Evolutionary conservation across 2,329 filamentous ascomycete species (phyloP).

Genomic region (Fusarium chuoi): DNA sequence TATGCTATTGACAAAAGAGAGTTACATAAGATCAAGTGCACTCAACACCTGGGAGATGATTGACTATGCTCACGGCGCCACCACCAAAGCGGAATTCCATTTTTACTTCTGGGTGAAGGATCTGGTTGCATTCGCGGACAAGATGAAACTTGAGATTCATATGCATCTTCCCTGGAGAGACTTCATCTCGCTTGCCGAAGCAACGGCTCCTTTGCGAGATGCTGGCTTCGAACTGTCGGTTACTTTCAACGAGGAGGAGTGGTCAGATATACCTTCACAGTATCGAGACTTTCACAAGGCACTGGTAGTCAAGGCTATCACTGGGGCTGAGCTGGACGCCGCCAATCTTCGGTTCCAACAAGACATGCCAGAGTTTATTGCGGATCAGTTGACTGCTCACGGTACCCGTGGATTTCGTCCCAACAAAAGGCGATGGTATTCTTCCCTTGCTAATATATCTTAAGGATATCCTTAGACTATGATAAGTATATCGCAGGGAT

Average conservation of each 20-base stretch:
- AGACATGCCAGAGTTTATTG: not conserved
- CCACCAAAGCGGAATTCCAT: not conserved
- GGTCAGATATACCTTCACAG: not conserved
- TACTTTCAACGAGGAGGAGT: not conserved
- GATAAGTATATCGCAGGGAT: not conserved
- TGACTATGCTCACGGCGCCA: not conserved
- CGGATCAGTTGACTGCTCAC: not conserved
- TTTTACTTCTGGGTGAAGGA: not conserved
- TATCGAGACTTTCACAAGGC: not conserved
- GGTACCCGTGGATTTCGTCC: not conserved
- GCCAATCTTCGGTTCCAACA: not conserved
- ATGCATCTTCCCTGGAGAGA: not conserved
- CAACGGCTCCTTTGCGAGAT: not conserved
- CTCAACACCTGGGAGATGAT: not conserved
- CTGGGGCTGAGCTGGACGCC: not conserved
- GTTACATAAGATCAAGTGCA: no score
- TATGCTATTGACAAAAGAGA: not conserved
- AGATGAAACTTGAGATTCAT: not conserved
- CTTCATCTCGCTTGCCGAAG: not conserved
- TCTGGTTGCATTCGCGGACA: not conserved
- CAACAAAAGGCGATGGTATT: not conserved
- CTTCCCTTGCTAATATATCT: not conserved
- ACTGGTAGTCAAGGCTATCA: not conserved
- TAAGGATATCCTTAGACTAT: not conserved
- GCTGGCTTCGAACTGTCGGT: not conserved